phyloP scores from a whole-genome alignment of 2,329 filamentous ascomycete species.

The Alternaria sp. region DNA sequence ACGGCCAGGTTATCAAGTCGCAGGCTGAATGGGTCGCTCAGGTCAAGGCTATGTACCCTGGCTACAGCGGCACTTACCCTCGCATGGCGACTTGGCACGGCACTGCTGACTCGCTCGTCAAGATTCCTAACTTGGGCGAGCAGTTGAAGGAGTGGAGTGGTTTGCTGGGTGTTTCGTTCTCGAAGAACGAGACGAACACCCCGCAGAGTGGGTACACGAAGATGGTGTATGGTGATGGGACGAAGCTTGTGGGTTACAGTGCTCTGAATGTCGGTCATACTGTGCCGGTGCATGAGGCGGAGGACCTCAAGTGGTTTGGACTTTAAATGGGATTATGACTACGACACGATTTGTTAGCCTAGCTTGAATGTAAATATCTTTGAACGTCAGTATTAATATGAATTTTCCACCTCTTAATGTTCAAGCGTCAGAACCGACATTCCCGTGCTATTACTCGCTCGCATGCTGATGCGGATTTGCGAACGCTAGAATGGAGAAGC shows the following conservation, averaged over 20 bases:
- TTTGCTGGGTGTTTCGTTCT: conserved; percentile 23
- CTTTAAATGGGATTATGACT: neutral
- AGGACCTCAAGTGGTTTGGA: conserved; percentile 18
- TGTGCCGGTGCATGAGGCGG: conserved; percentile 22
- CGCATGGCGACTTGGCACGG: conserved; percentile 48
- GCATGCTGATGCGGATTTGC: no score
- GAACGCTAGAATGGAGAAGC: no score
- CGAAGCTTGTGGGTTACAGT: conserved; percentile 31
- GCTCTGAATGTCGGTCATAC: conserved; percentile 34
- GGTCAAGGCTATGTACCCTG: conserved; percentile 45
- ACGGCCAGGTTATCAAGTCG: conserved; percentile 23
- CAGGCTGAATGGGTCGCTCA: conserved; percentile 39
- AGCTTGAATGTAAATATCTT: neutral
- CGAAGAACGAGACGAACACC: conserved; percentile 24
- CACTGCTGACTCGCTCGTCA: conserved; percentile 40
- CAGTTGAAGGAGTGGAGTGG: conserved; percentile 40
- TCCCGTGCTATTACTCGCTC: no score
- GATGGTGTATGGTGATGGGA: conserved; percentile 37
- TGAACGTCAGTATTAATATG: no score
- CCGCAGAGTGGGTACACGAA: conserved; percentile 33
- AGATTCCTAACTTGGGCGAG: conserved; percentile 32
- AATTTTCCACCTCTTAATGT: no score
- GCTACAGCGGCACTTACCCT: conserved; percentile 44
- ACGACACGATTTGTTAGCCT: neutral
- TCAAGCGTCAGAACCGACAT: no score